Conservation (phyloP, 768 basidiomycete species). For the Mycena amicta region DNA sequence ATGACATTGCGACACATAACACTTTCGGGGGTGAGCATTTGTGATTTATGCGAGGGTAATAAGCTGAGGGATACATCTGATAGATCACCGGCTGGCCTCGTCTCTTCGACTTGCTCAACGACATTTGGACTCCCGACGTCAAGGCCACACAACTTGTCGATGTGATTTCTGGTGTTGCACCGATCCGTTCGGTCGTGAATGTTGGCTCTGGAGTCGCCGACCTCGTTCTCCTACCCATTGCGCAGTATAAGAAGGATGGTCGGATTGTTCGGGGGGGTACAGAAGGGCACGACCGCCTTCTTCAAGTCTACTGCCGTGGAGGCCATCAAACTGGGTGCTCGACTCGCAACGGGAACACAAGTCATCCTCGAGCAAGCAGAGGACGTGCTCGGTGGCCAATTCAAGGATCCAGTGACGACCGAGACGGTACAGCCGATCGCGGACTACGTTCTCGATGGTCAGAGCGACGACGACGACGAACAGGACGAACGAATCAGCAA, state of each 20-base stretch:
- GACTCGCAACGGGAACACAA: conserved; percentile 94
- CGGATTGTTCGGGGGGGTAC: conserved; percentile 88
- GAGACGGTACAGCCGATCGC: conserved; percentile 60
- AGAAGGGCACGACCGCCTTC: conserved; percentile 92
- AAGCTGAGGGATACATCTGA: conserved; percentile 11
- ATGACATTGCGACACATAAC: conserved; percentile 96
- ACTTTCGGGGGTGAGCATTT: conserved; percentile 75
- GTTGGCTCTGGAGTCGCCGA: conserved; percentile 97
- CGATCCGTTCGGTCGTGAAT: conserved; percentile 95
- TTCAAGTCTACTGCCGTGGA: conserved; percentile 94
- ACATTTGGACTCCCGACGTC: conserved; percentile 98
- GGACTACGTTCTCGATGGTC: conserved; percentile 29
- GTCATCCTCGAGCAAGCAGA: conserved; percentile 97
- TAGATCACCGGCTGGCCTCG: conserved; percentile 93
- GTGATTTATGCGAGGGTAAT: not conserved
- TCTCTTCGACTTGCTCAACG: conserved; percentile 90
- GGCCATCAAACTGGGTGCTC: conserved; percentile 92
- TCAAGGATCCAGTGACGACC: conserved; percentile 63
- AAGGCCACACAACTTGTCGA: conserved; percentile 98
- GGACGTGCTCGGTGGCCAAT: conserved; percentile 81
- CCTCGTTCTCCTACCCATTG: conserved; percentile 91
- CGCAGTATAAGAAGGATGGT: conserved; percentile 97
- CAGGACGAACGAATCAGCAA: conserved; percentile 69
- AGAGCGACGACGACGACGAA: conserved; percentile 47
- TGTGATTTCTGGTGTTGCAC: conserved; percentile 94